Base-by-base conservation (phyloP, 78 protist species). In the Dictyostelium firmibasis region DNA sequence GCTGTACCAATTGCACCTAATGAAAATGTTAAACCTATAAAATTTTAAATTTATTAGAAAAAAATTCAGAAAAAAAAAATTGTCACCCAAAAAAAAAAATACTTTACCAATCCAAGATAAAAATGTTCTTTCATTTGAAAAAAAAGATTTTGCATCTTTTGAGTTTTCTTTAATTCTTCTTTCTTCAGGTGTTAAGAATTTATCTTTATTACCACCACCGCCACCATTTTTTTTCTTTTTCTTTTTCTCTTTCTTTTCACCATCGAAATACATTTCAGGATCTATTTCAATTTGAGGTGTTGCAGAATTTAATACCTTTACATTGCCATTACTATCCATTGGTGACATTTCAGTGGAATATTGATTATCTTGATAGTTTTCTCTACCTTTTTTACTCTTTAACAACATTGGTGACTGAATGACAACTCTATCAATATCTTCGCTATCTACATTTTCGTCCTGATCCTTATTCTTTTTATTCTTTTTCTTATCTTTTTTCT, bases 1-100 rank as follows among this genome's bases (percentile, higher is more conserved):
- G 94, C 79, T 8, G 94, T 89, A 43, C 94, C 94, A 36, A 89
- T 89, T 18, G 94, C 94, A 69, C 94, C 94, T 20, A 89, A 67
- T 25, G 87, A 81, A 70, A 89, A 89, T 33, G 94, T 89, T 20
- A 89, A 44, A 50, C 44, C 87, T 50, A 10, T 25, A 11, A 14
- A 2, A 27, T n/a, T 50, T 50, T 50, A 16, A 13, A 16, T 50
- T 50, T 16, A 13, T 14, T 50, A 50, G 1, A 16, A 43, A 44
- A 13, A 27, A 38, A 33, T 78, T 8, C 23, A 14, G 41, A 8
- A 69, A 69, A 69, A 29, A 69, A 8, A 69, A 29, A 69, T 29
- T n/a, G n/a, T n/a, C n/a, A n/a, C n/a, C n/a, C n/a, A 16, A 14
- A 29, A 27, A 27, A 29, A 27, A 11, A 69, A 27, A 6, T 29